Conservation (phyloP, 2,329 filamentous ascomycete genomes). For the Diaporthe vaccinii region DNA sequence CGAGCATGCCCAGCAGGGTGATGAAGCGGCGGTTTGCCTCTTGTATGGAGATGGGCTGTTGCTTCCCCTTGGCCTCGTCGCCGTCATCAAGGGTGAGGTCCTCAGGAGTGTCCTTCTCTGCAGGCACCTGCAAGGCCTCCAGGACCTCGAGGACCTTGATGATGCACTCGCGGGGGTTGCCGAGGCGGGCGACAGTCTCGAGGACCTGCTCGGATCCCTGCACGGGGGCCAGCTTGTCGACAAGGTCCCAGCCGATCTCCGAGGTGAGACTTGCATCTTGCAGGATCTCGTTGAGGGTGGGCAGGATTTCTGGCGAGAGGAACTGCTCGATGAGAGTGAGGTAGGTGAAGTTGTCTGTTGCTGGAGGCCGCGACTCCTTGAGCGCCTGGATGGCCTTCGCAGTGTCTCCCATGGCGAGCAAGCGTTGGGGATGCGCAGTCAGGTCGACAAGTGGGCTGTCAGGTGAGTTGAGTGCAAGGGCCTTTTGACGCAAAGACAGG, state of each 20-base stretch:
- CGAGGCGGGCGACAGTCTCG: conserved; percentile 80
- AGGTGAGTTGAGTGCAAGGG: background rate
- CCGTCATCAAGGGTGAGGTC: conserved; percentile 43
- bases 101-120: conserved; percentile 47
- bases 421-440: background rate
- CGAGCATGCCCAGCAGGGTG: conserved; percentile 77
- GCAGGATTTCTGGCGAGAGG: conserved; percentile 75
- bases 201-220: conserved; percentile 79
- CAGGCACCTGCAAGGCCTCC: conserved; percentile 67
- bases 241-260: conserved; percentile 87
- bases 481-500: background rate
- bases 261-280: conserved; percentile 76
- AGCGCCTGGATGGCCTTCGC: conserved; percentile 61
- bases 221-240: conserved; percentile 79
- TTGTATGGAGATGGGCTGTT: conserved; percentile 20
- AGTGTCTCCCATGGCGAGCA: conserved; percentile 46
- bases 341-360: conserved; percentile 79
- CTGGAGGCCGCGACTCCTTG: conserved; percentile 63
- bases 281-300: conserved; percentile 72
- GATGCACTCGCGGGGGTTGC: conserved; percentile 86
- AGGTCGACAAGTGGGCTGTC: background rate
- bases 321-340: conserved; percentile 83
- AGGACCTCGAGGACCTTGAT: conserved; percentile 83
- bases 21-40: conserved; percentile 68
- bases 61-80: conserved; percentile 31